Percentiles rank a stretch among this genome's conserved stretches.
phyloP scores from a whole-genome alignment of 2,329 filamentous ascomycete genomes.

The Neonectria ditissima region DNA sequence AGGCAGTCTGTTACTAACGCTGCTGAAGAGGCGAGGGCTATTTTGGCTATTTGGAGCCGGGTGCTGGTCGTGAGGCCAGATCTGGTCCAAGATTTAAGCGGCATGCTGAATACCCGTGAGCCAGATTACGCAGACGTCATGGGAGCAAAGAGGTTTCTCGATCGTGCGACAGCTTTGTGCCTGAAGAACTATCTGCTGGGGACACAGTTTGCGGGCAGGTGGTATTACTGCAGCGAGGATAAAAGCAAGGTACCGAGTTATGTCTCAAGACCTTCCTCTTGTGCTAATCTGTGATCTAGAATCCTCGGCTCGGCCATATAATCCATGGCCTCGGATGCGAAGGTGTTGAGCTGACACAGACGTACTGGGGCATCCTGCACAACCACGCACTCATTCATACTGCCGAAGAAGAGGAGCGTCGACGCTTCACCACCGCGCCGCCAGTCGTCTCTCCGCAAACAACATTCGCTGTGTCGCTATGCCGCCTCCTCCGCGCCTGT shows the following conservation, averaged over 20 bases:
- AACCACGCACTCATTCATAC: not conserved
- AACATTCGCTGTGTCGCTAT: not conserved
- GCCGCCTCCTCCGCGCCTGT: not conserved
- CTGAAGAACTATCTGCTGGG: constrained; percentile 19
- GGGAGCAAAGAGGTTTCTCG: constrained; percentile 4
- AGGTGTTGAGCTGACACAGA: constrained; percentile 13
- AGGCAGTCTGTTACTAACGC: constrained; percentile 8
- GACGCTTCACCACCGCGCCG: constrained; percentile 9
- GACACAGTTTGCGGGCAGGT: constrained; percentile 12
- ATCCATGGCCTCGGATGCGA: constrained; percentile 24
- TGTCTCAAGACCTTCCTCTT: not conserved
- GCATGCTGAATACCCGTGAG: constrained; percentile 24
- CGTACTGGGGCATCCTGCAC: constrained; percentile 25
- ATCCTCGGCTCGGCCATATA: not conserved
- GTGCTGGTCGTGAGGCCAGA: constrained; percentile 14
- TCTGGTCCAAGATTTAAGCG: constrained; percentile 10
- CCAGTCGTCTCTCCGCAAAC: not conserved
- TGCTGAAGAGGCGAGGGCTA: constrained; percentile 15
- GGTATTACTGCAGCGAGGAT: constrained; percentile 28
- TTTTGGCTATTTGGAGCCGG: constrained; percentile 31
- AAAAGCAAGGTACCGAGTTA: constrained; percentile 2
- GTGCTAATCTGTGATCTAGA: constrained; percentile 4
- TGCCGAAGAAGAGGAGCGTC: constrained; percentile 10
- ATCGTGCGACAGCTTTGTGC: not conserved
- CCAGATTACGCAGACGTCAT: constrained; percentile 24